phyloP scores from a whole-genome alignment of 805 yeast genomes.

The Debaryomyces tyrocola region DNA sequence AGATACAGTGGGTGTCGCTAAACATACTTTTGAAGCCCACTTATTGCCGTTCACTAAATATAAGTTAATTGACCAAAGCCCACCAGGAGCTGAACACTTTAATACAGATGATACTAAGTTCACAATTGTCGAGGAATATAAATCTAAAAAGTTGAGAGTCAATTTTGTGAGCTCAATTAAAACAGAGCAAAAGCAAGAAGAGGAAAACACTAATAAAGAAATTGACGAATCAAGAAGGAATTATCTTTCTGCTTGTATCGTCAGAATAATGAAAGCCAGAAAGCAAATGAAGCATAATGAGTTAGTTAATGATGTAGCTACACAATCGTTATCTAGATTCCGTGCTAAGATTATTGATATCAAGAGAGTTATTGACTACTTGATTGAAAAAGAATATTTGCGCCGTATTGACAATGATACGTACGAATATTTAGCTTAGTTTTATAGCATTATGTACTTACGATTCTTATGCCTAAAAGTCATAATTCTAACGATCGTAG shows the following conservation, averaged over 20 bases:
- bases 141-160: conserved; percentile 78
- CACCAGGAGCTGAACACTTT: conserved; percentile 57
- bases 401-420: conserved; percentile 72
- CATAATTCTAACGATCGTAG: not conserved
- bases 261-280: conserved; percentile 94
- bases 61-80: conserved; percentile 67
- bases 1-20: conserved; percentile 67
- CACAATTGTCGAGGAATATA: conserved; percentile 77
- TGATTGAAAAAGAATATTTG: conserved; percentile 84
- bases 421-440: conserved; percentile 77
- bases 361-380: conserved; percentile 78
- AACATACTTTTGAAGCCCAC: conserved; percentile 69
- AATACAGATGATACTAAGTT: conserved; percentile 50
- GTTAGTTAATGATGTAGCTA: conserved; percentile 82
- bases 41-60: conserved; percentile 77
- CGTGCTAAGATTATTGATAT: conserved; percentile 83
- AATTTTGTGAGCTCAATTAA: conserved; percentile 68
- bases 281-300: conserved; percentile 75
- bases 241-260: conserved; percentile 89
- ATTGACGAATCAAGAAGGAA: conserved; percentile 84
- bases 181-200: conserved; percentile 65
- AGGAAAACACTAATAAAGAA: conserved; percentile 73
- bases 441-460: conserved; percentile 1
- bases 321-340: conserved; percentile 80
- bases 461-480: not conserved